A percentile compares a stretch with the other conserved stretches of the same genome.
phyloP scores from a whole-genome alignment of 805 yeast genomes.

The Cyberlindnera americana region DNA sequence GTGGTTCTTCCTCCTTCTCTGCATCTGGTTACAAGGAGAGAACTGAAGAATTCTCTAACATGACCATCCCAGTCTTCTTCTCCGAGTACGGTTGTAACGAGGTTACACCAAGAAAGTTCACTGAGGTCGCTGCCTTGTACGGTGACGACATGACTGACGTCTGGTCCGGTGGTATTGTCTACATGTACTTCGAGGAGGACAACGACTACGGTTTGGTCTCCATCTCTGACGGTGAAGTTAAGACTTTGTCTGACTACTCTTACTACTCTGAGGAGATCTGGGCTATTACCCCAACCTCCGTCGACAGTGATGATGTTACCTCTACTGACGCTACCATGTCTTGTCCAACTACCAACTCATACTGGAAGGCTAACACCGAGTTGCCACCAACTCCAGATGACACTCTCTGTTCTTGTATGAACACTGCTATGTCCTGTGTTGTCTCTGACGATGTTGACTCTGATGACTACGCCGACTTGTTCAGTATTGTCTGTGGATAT shows the following conservation, averaged over 20 bases:
- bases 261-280: constrained; percentile 60
- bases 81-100: constrained; percentile 81
- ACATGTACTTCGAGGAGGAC: constrained; percentile 76
- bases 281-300: constrained; percentile 50
- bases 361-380: constrained; percentile 65
- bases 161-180: constrained; percentile 90
- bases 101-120: constrained; percentile 66
- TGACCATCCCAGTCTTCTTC: constrained; percentile 72
- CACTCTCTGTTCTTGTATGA: constrained; percentile 61
- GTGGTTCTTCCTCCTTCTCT: constrained; percentile 59
- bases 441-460: constrained; percentile 48
- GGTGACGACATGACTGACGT: constrained; percentile 70
- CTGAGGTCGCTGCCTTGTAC: constrained; percentile 66
- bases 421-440: constrained; percentile 54
- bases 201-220: constrained; percentile 74
- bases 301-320: constrained; percentile 36
- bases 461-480: constrained; percentile 59
- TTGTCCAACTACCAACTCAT: constrained; percentile 54
- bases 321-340: constrained; percentile 44
- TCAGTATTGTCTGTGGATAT: constrained; percentile 51
- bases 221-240: constrained; percentile 42
- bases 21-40: constrained; percentile 64
- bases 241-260: constrained; percentile 59
- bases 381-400: constrained; percentile 80
- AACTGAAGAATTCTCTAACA: constrained; percentile 59